Evolutionary conservation across 2,329 filamentous ascomycete genomes (phyloP).

Genomic region (Alternaria ethzedia): DNA sequence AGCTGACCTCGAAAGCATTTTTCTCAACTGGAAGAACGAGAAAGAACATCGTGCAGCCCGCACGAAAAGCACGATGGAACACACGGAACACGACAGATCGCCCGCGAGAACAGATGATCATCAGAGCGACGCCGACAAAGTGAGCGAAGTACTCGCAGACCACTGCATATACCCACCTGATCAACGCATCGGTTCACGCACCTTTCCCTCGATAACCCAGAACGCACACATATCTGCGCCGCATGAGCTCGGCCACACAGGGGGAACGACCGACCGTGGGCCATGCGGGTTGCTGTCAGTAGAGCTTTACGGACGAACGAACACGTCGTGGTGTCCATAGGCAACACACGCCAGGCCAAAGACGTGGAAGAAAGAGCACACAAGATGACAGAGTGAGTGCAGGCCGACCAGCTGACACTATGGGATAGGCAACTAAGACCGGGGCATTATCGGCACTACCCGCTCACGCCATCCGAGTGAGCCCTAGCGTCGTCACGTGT

Average conservation of each 20-base stretch:
- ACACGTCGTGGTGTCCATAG: not conserved
- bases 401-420: slow-evolving; percentile 2
- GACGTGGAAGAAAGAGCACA: slow-evolving; percentile 1
- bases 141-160: not conserved
- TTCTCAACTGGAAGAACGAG: slow-evolving; percentile 10
- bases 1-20: not conserved
- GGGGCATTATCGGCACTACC: slow-evolving; percentile 28
- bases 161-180: not conserved
- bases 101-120: slow-evolving; percentile 14
- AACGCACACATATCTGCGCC: not conserved
- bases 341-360: not conserved
- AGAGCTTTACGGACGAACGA: not conserved
- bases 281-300: not conserved
- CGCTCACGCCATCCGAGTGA: slow-evolving; percentile 4
- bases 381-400: slow-evolving; percentile 9
- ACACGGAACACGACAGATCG: slow-evolving; percentile 24
- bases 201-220: not conserved
- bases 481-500: slow-evolving; percentile 41
- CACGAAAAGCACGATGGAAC: slow-evolving; percentile 27
- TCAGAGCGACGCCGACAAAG: not conserved
- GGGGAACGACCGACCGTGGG: not conserved
- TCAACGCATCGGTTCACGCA: not conserved
- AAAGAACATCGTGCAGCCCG: slow-evolving; percentile 16
- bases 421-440: slow-evolving; percentile 13
- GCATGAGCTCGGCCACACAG: not conserved